Conservation (phyloP, 2,329 filamentous ascomycete species). For the Gliomastix tumulicola region DNA sequence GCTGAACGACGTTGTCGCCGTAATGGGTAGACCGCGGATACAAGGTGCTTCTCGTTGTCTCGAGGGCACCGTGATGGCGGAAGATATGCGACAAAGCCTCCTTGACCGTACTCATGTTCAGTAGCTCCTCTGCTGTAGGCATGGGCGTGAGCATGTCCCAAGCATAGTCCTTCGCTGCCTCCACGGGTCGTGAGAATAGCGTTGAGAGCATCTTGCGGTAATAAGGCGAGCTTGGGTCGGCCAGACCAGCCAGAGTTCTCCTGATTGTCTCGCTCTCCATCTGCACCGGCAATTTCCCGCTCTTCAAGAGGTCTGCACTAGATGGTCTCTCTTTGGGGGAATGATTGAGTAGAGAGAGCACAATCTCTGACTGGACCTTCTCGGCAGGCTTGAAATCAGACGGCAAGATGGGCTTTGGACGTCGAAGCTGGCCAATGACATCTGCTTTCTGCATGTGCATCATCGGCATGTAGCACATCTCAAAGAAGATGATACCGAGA, state of each 20-base stretch:
- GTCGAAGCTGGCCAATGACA: constrained; percentile 61
- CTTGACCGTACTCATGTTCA: constrained; percentile 69
- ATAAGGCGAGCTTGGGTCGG: constrained; percentile 78
- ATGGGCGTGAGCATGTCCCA: constrained; percentile 63
- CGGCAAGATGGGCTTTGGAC: constrained; percentile 63
- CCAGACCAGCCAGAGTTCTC: constrained; percentile 72
- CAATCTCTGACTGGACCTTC: constrained; percentile 71
- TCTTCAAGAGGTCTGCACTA: constrained; percentile 74
- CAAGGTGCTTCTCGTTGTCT: constrained; percentile 65
- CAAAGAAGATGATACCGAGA: constrained; percentile 93
- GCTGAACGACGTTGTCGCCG: constrained; percentile 61
- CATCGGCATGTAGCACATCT: constrained; percentile 77
- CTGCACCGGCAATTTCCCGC: constrained; percentile 80
- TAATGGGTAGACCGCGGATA: constrained; percentile 83
- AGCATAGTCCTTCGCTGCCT: constrained; percentile 72
- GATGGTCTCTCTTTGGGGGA: constrained; percentile 77
- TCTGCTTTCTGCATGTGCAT: constrained; percentile 59
- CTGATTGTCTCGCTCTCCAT: constrained; percentile 90
- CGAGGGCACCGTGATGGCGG: constrained; percentile 80
- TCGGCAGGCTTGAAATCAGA: constrained; percentile 62
- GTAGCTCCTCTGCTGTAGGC: constrained; percentile 50
- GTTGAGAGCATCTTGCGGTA: constrained; percentile 86
- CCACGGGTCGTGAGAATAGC: constrained; percentile 69
- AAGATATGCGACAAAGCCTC: constrained; percentile 73
- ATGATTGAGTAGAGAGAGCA: constrained; percentile 73